phyloP scores from a whole-genome alignment of 192 early-diverging fungal species.

The Haplosporangium gracile region DNA sequence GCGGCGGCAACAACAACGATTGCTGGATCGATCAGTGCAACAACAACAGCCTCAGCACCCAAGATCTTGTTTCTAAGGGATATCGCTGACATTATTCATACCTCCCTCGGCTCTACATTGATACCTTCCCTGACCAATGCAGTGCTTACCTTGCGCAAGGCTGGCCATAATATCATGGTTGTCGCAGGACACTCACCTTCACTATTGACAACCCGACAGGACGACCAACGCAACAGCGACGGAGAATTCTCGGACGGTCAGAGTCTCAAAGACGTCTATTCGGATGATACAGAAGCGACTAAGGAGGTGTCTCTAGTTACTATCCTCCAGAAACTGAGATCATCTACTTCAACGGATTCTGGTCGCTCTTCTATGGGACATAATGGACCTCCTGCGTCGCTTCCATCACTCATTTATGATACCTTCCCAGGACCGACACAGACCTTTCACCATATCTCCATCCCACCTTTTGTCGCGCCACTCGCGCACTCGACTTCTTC shows the following conservation, averaged over 20 bases:
- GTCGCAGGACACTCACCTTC: constrained; percentile 64
- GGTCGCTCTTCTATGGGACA: background rate
- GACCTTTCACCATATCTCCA: constrained; percentile 39
- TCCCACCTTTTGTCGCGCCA: constrained; percentile 27
- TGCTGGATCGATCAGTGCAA: background rate
- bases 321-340: constrained; percentile 49
- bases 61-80: constrained; percentile 66
- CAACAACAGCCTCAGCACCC: constrained; percentile 15
- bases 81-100: constrained; percentile 60
- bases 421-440: constrained; percentile 45
- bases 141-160: constrained; percentile 56
- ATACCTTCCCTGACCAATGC: constrained; percentile 59
- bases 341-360: constrained; percentile 6
- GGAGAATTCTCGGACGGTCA: background rate
- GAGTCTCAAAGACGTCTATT: background rate
- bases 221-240: background rate
- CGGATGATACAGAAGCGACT: constrained; percentile 23
- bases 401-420: constrained; percentile 28
- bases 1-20: background rate
- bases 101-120: constrained; percentile 48
- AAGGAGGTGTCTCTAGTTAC: constrained; percentile 21
- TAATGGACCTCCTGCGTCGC: background rate
- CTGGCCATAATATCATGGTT: constrained; percentile 61
- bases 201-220: constrained; percentile 18
- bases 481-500: background rate